phyloP scores from a whole-genome alignment of 2,329 filamentous ascomycete genomes.

The Cercospora sojina region DNA sequence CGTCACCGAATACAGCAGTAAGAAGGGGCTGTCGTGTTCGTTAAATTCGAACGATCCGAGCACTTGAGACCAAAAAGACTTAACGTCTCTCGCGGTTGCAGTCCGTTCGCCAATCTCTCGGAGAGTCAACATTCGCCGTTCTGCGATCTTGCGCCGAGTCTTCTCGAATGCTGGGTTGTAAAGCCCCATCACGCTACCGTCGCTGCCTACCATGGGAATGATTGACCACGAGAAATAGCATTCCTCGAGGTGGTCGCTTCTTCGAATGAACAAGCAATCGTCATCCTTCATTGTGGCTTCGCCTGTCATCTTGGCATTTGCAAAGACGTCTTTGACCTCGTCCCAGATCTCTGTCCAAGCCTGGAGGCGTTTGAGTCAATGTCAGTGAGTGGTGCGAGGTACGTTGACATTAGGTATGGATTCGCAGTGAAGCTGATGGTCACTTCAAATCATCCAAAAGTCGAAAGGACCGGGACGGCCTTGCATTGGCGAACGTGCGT shows the following conservation, averaged over 20 bases:
- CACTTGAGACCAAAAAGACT: conserved; percentile 71
- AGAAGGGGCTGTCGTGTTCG: conserved; percentile 72
- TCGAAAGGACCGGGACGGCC: conserved; percentile 24
- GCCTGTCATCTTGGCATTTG: conserved; percentile 65
- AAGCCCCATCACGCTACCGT: conserved; percentile 70
- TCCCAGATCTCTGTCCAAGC: conserved; percentile 76
- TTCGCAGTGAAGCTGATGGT: not conserved
- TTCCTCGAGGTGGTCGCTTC: conserved; percentile 71
- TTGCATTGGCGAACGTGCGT: not conserved
- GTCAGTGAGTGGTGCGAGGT: not conserved
- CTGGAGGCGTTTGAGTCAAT: conserved; percentile 31
- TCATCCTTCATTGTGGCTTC: conserved; percentile 84
- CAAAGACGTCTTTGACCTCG: conserved; percentile 66
- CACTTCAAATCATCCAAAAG: not conserved
- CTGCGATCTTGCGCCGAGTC: conserved; percentile 73
- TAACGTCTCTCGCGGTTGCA: conserved; percentile 68
- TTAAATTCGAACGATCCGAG: conserved; percentile 69
- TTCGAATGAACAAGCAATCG: conserved; percentile 69
- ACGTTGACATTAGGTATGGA: not conserved
- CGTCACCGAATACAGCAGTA: conserved; percentile 71
- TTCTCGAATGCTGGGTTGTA: conserved; percentile 83
- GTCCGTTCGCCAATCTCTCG: conserved; percentile 76
- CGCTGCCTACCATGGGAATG: conserved; percentile 71
- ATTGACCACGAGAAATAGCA: conserved; percentile 82
- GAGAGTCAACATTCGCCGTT: conserved; percentile 75